Conservation (phyloP, 177 flowering plant genomes). For the Vitis hybrid region DNA sequence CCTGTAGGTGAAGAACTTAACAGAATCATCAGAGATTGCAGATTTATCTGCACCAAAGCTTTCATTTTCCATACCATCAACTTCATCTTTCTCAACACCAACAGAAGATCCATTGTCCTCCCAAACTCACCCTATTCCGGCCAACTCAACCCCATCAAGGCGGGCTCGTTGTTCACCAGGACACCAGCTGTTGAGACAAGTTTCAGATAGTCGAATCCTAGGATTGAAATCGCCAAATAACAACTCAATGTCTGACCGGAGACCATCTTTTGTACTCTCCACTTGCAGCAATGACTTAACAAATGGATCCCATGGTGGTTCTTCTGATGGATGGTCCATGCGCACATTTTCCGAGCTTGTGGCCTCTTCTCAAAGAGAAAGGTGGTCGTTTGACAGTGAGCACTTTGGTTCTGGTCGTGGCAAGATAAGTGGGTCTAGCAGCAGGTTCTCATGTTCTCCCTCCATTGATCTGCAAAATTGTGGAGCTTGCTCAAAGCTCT, state of each 20-base stretch:
- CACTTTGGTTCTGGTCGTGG: slow-evolving; percentile 31
- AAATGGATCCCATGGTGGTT: slow-evolving; percentile 53
- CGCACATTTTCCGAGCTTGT: slow-evolving; percentile 70
- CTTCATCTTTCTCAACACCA: slow-evolving; percentile 36
- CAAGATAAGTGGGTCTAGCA: slow-evolving; percentile 46
- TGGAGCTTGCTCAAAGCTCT: slow-evolving; percentile 61
- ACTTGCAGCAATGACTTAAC: slow-evolving; percentile 47
- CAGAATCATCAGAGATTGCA: slow-evolving; percentile 28
- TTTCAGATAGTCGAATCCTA: slow-evolving; percentile 45
- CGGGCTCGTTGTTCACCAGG: slow-evolving; percentile 50
- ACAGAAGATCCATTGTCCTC: slow-evolving; percentile 25
- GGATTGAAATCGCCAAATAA: slow-evolving; percentile 49
- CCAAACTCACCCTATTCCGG: slow-evolving; percentile 20
- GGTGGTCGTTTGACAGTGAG: slow-evolving; percentile 80
- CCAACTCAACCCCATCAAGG: slow-evolving; percentile 45
- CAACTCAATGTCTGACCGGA: slow-evolving; percentile 48
- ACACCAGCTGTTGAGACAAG: slow-evolving; percentile 47
- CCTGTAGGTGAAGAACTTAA: slow-evolving; percentile 39
- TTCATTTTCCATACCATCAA: slow-evolving; percentile 26
- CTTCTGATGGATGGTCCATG: slow-evolving; percentile 81
- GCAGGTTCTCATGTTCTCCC: slow-evolving; percentile 53
- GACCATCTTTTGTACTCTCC: slow-evolving; percentile 48
- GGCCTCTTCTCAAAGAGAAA: slow-evolving; percentile 65
- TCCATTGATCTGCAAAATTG: slow-evolving; percentile 59
- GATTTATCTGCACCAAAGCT: slow-evolving; percentile 29